A percentile compares a stretch with the other conserved stretches of the same genome.
phyloP scores from a whole-genome alignment of 73 alveolate species.

The Stentor roeselii region DNA sequence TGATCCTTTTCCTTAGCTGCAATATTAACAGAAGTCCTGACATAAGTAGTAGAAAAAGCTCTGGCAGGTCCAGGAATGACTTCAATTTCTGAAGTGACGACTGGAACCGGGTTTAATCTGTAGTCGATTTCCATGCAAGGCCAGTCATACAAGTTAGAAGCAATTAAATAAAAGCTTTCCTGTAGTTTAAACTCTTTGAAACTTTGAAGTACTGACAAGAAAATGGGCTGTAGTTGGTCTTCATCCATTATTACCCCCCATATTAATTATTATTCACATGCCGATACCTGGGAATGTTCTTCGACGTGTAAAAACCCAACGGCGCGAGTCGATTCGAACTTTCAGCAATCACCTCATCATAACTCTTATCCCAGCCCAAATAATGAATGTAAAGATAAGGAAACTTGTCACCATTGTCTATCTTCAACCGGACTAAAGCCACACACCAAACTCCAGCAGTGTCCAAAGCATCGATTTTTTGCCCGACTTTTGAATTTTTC shows the following conservation, averaged over 20 bases:
- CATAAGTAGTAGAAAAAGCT: neutral
- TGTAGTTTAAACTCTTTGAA: neutral
- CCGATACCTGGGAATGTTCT: neutral
- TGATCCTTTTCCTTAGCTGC: neutral
- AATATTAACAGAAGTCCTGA: neutral
- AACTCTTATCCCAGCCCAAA: neutral
- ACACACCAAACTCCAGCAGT: neutral
- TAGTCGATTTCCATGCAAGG: no score
- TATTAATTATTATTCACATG: neutral
- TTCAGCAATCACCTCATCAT: neutral
- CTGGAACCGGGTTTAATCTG: neutral
- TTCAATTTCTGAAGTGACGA: neutral
- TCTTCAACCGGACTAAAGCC: neutral
- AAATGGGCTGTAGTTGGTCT: neutral
- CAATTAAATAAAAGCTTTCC: neutral
- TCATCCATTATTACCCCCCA: neutral
- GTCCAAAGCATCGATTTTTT: neutral
- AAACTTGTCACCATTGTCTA: neutral
- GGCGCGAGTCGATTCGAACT: neutral
- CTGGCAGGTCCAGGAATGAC: neutral
- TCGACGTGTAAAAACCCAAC: neutral
- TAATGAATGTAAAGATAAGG: neutral
- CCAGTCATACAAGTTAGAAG: neutral
- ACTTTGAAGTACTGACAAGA: neutral
- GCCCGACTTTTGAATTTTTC: conserved; percentile 6